These are phyloP conservation scores for Termitomyces titanicus DNA, from an alignment of 768 basidiomycete species.

Conservation along the genomic window DNA sequence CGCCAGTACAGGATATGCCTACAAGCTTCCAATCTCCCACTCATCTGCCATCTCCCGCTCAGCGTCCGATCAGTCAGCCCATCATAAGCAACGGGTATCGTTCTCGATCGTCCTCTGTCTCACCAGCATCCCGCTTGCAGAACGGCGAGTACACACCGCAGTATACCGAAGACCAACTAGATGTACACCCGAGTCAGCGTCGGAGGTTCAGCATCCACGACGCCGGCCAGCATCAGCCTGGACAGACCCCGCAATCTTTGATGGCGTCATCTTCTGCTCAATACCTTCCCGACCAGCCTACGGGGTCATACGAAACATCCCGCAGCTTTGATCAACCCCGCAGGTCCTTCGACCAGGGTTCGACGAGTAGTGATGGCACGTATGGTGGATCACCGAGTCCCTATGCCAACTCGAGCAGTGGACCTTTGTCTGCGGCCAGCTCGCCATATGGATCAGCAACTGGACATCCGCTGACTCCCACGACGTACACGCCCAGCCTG, in stretches of 20 bases:
- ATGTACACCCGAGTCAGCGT: conserved; percentile 9
- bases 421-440: conserved; percentile 21
- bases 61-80: neutral
- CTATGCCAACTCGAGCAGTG: conserved; percentile 21
- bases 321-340: conserved; percentile 16
- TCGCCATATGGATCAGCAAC: conserved; percentile 26
- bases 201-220: conserved; percentile 19
- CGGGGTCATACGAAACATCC: conserved; percentile 18
- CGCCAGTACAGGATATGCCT: neutral
- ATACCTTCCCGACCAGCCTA: conserved; percentile 10
- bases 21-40: neutral
- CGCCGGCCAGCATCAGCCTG: conserved; percentile 13
- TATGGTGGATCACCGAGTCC: conserved; percentile 20
- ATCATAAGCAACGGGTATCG: conserved; percentile 13
- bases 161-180: conserved; percentile 10
- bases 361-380: neutral
- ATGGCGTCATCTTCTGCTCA: conserved; percentile 1
- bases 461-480: conserved; percentile 26
- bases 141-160: conserved; percentile 16
- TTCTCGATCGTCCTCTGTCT: conserved; percentile 23
- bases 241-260: conserved; percentile 10
- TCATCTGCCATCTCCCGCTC: conserved; percentile 1
- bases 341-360: conserved; percentile 12
- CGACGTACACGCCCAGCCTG: conserved; percentile 15
- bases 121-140: conserved; percentile 15